phyloP scores from a whole-genome alignment of 2,329 filamentous ascomycete genomes.

The Cercospora berteroae region DNA sequence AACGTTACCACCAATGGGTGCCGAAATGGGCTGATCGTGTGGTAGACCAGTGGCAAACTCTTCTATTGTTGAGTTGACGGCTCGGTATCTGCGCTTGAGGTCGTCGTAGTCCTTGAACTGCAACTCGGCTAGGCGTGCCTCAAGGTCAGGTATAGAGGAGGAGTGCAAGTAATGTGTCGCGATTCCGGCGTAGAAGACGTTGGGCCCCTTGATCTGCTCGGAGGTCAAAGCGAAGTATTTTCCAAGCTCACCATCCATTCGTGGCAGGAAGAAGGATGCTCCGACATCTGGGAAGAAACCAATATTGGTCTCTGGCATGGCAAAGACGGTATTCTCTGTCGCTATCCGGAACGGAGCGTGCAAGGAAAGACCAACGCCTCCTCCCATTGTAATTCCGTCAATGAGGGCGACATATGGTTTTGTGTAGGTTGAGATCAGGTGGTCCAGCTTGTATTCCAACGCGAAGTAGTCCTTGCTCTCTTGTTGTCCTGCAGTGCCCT shows the following conservation, averaged over 20 bases:
- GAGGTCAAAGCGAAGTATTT: constrained; percentile 94
- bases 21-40: constrained; percentile 57
- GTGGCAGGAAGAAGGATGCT: constrained; percentile 90
- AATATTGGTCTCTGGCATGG: constrained; percentile 98
- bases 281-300: constrained; percentile 99
- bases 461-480: constrained; percentile 82
- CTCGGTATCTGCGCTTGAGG: constrained; percentile 60
- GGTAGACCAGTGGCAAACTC: constrained; percentile 88
- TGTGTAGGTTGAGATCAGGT: constrained; percentile 86
- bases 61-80: constrained; percentile 84
- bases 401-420: constrained; percentile 96
- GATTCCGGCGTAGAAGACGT: constrained; percentile 86
- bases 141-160: constrained; percentile 74
- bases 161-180: constrained; percentile 97
- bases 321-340: constrained; percentile 91
- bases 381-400: constrained; percentile 98
- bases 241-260: constrained; percentile 80
- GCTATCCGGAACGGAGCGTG: constrained; percentile 96
- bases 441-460: constrained; percentile 93
- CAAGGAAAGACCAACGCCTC: constrained; percentile 88
- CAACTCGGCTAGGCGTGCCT: constrained; percentile 82
- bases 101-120: constrained; percentile 76
- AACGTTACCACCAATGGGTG: constrained; percentile 55
- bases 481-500: constrained; percentile 67
- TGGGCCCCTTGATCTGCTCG: constrained; percentile 74